Conservation (phyloP, 2,329 filamentous ascomycete species). For the Epichloe sp. region DNA sequence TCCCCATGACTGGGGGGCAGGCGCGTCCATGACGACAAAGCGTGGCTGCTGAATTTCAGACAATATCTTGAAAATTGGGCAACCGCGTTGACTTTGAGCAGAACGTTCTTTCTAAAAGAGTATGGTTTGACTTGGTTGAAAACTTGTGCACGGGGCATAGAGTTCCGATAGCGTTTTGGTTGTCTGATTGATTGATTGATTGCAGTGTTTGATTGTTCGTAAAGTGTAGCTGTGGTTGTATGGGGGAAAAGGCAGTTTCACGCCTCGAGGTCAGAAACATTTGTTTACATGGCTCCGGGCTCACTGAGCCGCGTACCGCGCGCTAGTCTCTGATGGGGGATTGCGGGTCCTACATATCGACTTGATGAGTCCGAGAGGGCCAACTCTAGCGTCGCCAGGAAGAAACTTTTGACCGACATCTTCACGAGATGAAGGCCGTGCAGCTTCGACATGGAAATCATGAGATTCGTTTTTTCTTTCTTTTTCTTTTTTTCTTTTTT, state of each 20-base stretch:
- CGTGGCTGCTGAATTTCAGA: constrained; percentile 4
- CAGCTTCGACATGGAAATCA: too few species aligned
- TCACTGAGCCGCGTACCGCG: background rate
- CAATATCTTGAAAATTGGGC: constrained; percentile 3
- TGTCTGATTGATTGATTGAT: background rate
- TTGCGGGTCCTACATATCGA: background rate
- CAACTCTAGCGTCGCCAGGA: too few species aligned
- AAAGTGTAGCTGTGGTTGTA: constrained; percentile 2
- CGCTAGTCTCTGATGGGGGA: constrained; percentile 1
- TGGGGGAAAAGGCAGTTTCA: background rate
- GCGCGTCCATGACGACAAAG: constrained; percentile 9
- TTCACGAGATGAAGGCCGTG: too few species aligned
- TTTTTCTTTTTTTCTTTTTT: too few species aligned
- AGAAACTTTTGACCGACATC: too few species aligned
- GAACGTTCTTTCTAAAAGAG: constrained; percentile 1
- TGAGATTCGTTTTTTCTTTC: too few species aligned
- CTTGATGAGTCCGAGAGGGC: too few species aligned
- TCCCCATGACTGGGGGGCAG: constrained; percentile 8
- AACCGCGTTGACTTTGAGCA: constrained; percentile 3
- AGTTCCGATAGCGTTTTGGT: constrained; percentile 1
- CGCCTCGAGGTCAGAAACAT: background rate
- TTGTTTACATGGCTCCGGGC: constrained; percentile 3
- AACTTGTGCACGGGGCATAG: constrained; percentile 4
- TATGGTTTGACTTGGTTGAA: background rate
- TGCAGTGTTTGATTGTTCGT: background rate